Base-by-base conservation (phyloP, 192 early-diverging fungal genomes). In the Mortierella hygrophila region DNA sequence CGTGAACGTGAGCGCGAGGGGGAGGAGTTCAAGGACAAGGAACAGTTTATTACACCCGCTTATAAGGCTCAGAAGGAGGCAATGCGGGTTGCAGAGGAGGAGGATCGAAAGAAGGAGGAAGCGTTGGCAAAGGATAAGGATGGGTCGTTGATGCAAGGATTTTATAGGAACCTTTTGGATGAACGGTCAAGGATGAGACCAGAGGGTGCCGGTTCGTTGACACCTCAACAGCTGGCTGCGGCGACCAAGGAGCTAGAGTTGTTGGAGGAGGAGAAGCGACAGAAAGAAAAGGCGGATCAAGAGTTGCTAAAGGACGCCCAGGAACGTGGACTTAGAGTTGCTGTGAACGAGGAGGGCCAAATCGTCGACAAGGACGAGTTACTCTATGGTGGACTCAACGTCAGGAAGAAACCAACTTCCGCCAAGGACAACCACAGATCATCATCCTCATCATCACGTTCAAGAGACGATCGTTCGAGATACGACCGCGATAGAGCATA, bases 311-410 rank as follows among this genome's bases (percentile, higher is more conserved):
- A 87, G 55, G 80, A 87, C 52, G 89, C 92, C 68, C 78, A 75
- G 74, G 82, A 88, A 80, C 88, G 85, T 65, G 90, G 90, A 4
- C 78, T 88, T 75, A 77, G 90, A 7, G 90, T 95, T 7, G 73
- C 76, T 1, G 15, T 95, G 57, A 97, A 97, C 81, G 96, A 95
- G 46, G 92, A 92, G 20, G 90, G 94, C 15, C 89, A 95, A 52
- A 88, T 97, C 38, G 93, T 97, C 16, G 95, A 97, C 83, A 96
- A 96, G 81, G 90, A 94, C 13, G 89, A 94, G 38, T 83, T 97
- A 10, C 88, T 97, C 18, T 79, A 87, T 10, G 93, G 93, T 72
- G 96, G 96, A 10, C 90, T 97, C 44, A 97, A 97, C 72, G 79
- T 97, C 7, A 79, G 88, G 21, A 89, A 89, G 41, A 89, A 86